phyloP scores from a whole-genome alignment of 352 stramenopile species.

The Phytophthora sp. region DNA sequence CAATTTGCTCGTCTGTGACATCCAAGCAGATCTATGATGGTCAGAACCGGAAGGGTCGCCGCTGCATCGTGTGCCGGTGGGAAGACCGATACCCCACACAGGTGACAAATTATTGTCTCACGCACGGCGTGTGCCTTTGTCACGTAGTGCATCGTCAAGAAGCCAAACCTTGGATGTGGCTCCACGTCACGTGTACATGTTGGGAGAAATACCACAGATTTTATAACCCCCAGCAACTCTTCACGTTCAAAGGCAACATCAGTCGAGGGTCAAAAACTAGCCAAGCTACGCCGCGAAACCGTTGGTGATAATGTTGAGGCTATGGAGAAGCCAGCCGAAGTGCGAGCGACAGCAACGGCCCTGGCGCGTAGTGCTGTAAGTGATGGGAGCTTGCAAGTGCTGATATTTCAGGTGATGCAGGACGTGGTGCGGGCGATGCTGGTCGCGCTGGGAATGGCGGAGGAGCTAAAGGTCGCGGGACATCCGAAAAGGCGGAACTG shows the following conservation, averaged over 20 bases:
- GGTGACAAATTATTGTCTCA: too few species aligned
- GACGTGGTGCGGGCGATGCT: too few species aligned
- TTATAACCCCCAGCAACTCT: not conserved
- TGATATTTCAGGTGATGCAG: not conserved
- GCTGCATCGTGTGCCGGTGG: too few species aligned
- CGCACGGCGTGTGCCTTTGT: too few species aligned
- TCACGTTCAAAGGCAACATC: not conserved
- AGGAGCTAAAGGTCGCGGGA: too few species aligned
- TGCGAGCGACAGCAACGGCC: not conserved
- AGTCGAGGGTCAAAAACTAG: not conserved
- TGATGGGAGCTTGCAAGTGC: not conserved
- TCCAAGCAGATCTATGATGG: slow-evolving; percentile 6
- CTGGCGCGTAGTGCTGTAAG: not conserved
- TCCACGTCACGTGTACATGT: not conserved
- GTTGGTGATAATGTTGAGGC: not conserved
- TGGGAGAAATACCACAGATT: not conserved
- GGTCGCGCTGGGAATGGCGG: too few species aligned
- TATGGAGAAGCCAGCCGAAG: not conserved
- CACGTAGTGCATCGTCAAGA: not conserved
- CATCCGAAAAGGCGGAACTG: too few species aligned
- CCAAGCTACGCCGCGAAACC: not conserved
- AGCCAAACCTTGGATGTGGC: not conserved
- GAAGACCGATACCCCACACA: too few species aligned
- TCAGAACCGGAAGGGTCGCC: too few species aligned
- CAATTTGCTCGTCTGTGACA: not conserved